Conservation (phyloP, 257 asterid genomes). For the Nyctanthes arbortristis region DNA sequence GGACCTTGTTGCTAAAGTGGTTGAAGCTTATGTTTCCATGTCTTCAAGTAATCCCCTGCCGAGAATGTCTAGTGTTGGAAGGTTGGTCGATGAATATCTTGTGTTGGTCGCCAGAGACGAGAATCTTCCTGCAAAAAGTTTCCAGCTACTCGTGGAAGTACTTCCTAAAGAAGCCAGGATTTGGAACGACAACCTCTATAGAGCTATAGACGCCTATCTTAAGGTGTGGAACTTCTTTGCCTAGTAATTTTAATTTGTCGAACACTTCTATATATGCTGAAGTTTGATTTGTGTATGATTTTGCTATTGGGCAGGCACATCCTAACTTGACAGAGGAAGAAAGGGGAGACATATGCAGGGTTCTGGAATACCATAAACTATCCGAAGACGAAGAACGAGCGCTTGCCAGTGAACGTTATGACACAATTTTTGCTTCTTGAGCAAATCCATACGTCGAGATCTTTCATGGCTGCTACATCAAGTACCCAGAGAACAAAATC, state of each 20-base stretch:
- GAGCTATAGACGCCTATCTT: slow-evolving; percentile 34
- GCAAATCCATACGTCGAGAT: slow-evolving; percentile 28
- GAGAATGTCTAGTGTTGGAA: slow-evolving; percentile 21
- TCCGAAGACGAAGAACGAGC: slow-evolving; percentile 31
- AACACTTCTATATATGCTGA: too few species aligned
- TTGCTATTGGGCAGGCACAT: slow-evolving; percentile 31
- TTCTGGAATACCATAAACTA: slow-evolving; percentile 28
- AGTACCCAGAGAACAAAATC: slow-evolving; percentile 24
- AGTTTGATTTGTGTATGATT: background rate
- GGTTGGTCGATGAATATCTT: slow-evolving; percentile 34
- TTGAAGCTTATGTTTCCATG: slow-evolving; percentile 25
- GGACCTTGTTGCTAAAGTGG: slow-evolving; percentile 22
- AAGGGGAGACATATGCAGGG: slow-evolving; percentile 26
- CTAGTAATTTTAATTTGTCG: background rate
- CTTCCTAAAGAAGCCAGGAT: slow-evolving; percentile 30
- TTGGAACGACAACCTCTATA: slow-evolving; percentile 33
- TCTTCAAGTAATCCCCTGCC: slow-evolving; percentile 18
- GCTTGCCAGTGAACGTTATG: slow-evolving; percentile 28
- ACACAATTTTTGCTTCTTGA: slow-evolving; percentile 32
- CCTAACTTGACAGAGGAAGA: slow-evolving; percentile 34
- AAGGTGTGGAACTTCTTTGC: slow-evolving; percentile 22
- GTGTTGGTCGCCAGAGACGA: slow-evolving; percentile 20
- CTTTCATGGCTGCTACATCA: slow-evolving; percentile 25
- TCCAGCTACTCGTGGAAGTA: slow-evolving; percentile 26
- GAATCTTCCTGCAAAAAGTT: slow-evolving; percentile 26